A percentile compares a stretch with the other conserved stretches of the same genome.
These are phyloP conservation scores for Macrocybe sp. DNA, from an alignment of 1,284 basidiomycete genomes.

Conservation along the genomic window DNA sequence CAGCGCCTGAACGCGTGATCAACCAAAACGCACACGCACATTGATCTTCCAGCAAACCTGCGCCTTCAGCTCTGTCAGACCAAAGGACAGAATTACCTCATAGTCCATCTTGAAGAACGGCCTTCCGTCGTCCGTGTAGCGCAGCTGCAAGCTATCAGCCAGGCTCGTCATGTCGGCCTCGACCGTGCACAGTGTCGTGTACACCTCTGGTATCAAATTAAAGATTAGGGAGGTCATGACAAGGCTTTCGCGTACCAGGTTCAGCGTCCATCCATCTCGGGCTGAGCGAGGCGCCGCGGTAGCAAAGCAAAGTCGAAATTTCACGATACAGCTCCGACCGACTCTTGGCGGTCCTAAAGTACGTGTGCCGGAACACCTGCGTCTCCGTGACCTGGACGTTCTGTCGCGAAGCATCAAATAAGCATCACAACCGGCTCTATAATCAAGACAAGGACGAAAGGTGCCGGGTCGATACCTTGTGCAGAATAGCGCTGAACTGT, in stretches of 20 bases:
- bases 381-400: constrained; percentile 32
- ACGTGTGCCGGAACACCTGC: constrained; percentile 32
- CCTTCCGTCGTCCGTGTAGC: constrained; percentile 8
- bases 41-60: constrained; percentile 25
- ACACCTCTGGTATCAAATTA: constrained; percentile 29
- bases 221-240: constrained; percentile 3
- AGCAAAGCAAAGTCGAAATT: constrained; percentile 31
- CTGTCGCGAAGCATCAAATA: constrained; percentile 7
- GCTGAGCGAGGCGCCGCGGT: constrained; percentile 31
- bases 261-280: constrained; percentile 43
- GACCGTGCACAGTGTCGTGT: constrained; percentile 40
- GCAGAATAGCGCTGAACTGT: constrained; percentile 27
- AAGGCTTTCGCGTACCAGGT: constrained; percentile 17
- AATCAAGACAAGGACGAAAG: neutral
- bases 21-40: constrained; percentile 13
- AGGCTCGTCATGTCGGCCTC: constrained; percentile 36
- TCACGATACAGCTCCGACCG: constrained; percentile 20
- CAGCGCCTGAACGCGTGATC: neutral
- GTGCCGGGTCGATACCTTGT: constrained; percentile 17
- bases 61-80: constrained; percentile 32
- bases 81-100: constrained; percentile 46
- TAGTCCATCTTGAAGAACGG: constrained; percentile 35
- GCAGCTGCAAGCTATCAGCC: constrained; percentile 11
- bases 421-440: neutral
- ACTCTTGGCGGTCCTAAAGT: constrained; percentile 22